Conservation (phyloP, 2,329 filamentous ascomycete species). For the Monilinia fructicola region DNA sequence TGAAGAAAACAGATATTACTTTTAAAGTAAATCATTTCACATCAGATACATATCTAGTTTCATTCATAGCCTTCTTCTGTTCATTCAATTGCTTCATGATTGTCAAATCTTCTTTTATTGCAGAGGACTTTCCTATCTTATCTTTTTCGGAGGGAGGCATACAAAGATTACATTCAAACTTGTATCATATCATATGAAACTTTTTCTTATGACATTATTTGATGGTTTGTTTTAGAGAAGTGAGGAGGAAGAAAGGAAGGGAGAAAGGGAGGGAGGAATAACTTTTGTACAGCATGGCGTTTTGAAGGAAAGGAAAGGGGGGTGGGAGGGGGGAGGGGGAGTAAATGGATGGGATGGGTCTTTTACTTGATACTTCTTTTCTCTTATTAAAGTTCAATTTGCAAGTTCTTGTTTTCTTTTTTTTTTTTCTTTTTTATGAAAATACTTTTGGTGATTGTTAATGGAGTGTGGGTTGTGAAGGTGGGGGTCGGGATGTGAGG, state of each 20-base stretch:
- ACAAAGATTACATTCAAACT: constrained; percentile 4
- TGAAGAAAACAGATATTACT: not conserved
- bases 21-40: not conserved
- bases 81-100: not conserved
- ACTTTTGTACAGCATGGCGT: constrained; percentile 12
- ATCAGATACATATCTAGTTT: not conserved
- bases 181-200: constrained; percentile 19
- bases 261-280: not conserved
- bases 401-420: too few species aligned
- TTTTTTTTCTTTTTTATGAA: not conserved
- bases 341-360: not conserved
- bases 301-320: not conserved
- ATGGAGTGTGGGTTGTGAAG: not conserved
- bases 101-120: not conserved
- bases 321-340: not conserved
- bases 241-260: not conserved
- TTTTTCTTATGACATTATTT: not conserved
- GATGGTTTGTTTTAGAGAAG: not conserved
- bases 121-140: not conserved
- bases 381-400: not conserved
- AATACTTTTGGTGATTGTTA: not conserved
- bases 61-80: not conserved
- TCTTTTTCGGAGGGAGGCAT: not conserved
- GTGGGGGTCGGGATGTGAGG: too few species aligned
- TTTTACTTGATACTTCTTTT: not conserved